Evolutionary conservation across 129 eudicot genomes (phyloP).

Genomic region (Ambrosia trifida): DNA sequence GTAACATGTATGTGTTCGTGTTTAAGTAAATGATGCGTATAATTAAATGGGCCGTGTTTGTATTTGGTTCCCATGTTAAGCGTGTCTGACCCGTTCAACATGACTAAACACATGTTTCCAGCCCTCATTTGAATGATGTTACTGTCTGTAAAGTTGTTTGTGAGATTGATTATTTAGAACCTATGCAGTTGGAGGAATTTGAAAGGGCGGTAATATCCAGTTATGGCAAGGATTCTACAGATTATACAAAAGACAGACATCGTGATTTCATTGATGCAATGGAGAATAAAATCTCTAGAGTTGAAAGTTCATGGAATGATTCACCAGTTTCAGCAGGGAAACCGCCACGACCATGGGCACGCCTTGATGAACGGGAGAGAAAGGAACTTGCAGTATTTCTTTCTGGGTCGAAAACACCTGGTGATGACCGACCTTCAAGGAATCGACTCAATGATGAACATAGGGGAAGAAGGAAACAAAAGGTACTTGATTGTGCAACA

Average conservation of each 20-base stretch:
- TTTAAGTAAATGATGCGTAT: no score
- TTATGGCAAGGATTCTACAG: constrained; percentile 44
- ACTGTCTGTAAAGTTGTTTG: not conserved
- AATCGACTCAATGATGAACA: constrained; percentile 32
- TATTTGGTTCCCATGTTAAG: no score
- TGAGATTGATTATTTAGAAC: constrained; percentile 17
- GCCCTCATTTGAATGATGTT: not conserved
- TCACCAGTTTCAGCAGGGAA: constrained; percentile 59
- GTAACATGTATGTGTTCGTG: no score
- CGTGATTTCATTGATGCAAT: constrained; percentile 65
- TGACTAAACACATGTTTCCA: no score
- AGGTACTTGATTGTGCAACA: constrained; percentile 11
- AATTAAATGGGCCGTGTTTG: no score
- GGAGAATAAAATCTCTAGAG: constrained; percentile 55
- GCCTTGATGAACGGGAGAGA: constrained; percentile 70
- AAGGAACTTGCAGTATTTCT: constrained; percentile 80
- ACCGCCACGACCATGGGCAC: constrained; percentile 79
- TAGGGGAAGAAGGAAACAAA: constrained; percentile 31
- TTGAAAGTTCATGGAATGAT: constrained; percentile 54
- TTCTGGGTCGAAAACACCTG: constrained; percentile 43
- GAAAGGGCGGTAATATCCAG: constrained; percentile 64
- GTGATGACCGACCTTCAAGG: constrained; percentile 28
- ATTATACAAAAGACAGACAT: constrained; percentile 71
- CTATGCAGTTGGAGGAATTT: constrained; percentile 82
- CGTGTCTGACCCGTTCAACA: no score